A percentile compares a stretch with the other conserved stretches of the same genome.
Conservation (phyloP, 176 grass and related monocot species). For the Rhipidocladum racemiflorum region DNA sequence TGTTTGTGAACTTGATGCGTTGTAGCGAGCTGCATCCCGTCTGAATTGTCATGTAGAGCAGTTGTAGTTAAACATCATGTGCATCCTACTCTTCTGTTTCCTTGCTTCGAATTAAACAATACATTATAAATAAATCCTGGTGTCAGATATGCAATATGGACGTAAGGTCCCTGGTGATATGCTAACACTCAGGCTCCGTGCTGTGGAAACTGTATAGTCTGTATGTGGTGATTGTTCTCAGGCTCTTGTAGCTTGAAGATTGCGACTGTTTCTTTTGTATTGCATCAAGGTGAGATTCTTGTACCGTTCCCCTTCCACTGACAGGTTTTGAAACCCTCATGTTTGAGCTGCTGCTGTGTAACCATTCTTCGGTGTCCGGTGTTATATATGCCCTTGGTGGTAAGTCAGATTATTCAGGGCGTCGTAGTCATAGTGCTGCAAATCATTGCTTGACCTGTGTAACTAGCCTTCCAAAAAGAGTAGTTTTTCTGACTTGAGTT, state of each 20-base stretch:
- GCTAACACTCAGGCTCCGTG: background rate
- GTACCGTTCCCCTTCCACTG: background rate
- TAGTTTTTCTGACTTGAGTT: background rate
- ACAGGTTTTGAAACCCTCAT: background rate
- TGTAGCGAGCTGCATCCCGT: slow-evolving; percentile 5
- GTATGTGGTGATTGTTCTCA: background rate
- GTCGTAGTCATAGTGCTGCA: background rate
- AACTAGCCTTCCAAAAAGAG: background rate
- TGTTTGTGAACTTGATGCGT: slow-evolving; percentile 29
- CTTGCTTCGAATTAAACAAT: slow-evolving; percentile 26
- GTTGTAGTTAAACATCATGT: slow-evolving; percentile 35
- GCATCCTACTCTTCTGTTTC: slow-evolving; percentile 29
- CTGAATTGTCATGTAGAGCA: slow-evolving; percentile 31
- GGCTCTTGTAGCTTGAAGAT: background rate
- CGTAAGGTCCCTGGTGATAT: background rate
- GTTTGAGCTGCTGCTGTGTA: background rate
- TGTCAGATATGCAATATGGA: slow-evolving; percentile 6
- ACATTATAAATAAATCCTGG: slow-evolving; percentile 30
- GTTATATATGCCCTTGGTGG: background rate
- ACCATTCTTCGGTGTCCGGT: background rate
- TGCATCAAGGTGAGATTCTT: background rate
- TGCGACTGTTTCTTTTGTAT: background rate
- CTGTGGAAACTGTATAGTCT: background rate
- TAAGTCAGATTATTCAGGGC: no score
- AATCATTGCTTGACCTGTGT: background rate